Evolutionary conservation across 345 rosid species (phyloP).

Genomic region (Eutrema japonicum): DNA sequence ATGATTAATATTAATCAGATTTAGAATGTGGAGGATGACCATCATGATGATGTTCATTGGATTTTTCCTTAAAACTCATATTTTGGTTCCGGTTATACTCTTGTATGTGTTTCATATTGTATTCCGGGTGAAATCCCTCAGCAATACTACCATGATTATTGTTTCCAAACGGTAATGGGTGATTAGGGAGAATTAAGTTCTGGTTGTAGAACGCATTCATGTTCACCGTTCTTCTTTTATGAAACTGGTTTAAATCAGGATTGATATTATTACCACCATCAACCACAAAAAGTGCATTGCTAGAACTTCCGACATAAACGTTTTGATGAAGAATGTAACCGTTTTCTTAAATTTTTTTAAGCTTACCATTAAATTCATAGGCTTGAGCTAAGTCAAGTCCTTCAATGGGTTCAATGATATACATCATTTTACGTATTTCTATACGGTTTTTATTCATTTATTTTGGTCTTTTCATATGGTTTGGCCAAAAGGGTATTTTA

Average conservation of each 20-base stretch:
- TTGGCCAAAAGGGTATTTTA: too few relatives aligned
- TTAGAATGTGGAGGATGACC: too few relatives aligned
- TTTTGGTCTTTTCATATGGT: too few relatives aligned
- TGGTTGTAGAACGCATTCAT: constrained; percentile 10
- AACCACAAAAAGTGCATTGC: constrained; percentile 4
- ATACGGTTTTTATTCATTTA: too few relatives aligned
- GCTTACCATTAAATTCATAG: constrained; percentile 36
- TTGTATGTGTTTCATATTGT: not conserved
- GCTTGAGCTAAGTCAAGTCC: constrained; percentile 44
- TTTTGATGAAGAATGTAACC: constrained; percentile 31
- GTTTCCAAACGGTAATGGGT: not conserved
- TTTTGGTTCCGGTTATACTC: too few relatives aligned
- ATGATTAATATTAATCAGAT: too few relatives aligned
- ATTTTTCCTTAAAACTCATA: too few relatives aligned
- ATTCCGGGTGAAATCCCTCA: not conserved
- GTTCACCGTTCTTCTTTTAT: constrained; percentile 23
- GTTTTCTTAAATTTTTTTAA: constrained; percentile 50
- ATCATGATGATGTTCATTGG: too few relatives aligned
- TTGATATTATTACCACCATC: constrained; percentile 8
- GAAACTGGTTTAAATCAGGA: not conserved
- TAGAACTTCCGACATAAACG: not conserved
- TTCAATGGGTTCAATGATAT: constrained; percentile 38
- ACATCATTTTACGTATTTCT: too few relatives aligned
- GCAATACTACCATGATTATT: not conserved
- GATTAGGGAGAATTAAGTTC: not conserved